These are phyloP conservation scores for Hyparrhenia diplandra DNA, from an alignment of 176 grass and related monocot genomes.

Conservation along the genomic window DNA sequence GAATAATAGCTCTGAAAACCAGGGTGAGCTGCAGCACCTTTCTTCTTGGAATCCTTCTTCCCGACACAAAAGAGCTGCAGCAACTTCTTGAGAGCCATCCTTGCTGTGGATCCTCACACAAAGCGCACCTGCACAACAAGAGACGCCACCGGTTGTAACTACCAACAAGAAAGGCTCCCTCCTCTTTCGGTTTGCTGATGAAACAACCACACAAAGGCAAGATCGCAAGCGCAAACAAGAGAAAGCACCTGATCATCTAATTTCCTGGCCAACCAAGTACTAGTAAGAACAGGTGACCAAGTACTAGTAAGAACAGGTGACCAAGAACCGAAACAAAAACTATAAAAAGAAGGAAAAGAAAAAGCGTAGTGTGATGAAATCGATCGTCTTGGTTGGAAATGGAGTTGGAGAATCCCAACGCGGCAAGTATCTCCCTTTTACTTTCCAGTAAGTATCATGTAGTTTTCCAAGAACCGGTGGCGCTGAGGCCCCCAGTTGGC, in stretches of 20 bases:
- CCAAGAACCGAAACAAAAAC: background rate
- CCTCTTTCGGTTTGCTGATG: background rate
- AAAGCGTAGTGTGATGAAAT: background rate
- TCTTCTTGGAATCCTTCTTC: conserved; percentile 40
- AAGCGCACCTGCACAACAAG: conserved; percentile 12
- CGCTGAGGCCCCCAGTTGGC: conserved; percentile 1
- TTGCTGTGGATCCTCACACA: background rate
- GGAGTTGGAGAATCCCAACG: conserved; percentile 22
- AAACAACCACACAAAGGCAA: background rate
- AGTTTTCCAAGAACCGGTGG: conserved; percentile 5
- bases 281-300: background rate
- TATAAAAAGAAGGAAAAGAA: background rate
- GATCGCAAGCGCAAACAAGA: background rate
- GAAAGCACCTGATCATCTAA: background rate
- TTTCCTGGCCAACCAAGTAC: background rate
- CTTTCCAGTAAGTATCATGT: background rate
- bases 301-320: no score
- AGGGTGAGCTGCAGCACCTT: conserved; percentile 17
- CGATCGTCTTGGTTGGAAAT: background rate
- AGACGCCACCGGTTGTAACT: background rate
- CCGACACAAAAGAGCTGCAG: conserved; percentile 38
- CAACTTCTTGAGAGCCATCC: conserved; percentile 42
- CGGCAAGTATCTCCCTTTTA: conserved; percentile 20
- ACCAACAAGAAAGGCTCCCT: background rate
- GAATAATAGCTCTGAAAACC: background rate